phyloP scores from a whole-genome alignment of 192 early-diverging fungal species.

The Tieghemiomyces parasiticus region DNA sequence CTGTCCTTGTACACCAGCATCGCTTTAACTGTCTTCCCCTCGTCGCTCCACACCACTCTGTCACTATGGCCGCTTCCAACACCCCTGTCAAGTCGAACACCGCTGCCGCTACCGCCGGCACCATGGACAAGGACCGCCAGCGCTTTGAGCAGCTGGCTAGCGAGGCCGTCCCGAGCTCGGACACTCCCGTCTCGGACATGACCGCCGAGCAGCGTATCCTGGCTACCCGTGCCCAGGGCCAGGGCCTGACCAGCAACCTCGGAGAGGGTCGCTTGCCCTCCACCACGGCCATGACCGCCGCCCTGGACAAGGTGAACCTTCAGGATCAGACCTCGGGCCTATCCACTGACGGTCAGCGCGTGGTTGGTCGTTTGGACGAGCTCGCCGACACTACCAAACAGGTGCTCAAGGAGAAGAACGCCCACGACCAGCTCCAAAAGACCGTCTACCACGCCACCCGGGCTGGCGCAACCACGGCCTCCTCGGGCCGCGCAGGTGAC shows the following conservation, averaged over 20 bases:
- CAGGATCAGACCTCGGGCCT: slow-evolving; percentile 16
- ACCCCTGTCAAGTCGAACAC: too few species aligned
- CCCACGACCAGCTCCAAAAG: slow-evolving; percentile 30
- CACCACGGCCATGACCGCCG: background rate
- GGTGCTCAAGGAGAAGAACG: slow-evolving; percentile 26
- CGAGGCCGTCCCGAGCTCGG: background rate
- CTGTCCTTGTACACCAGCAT: too few species aligned
- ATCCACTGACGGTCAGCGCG: slow-evolving; percentile 28
- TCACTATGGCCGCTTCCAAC: too few species aligned
- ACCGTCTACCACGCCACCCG: slow-evolving; percentile 16
- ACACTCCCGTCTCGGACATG: background rate
- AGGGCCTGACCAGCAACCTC: background rate
- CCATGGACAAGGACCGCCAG: too few species aligned
- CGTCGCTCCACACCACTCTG: too few species aligned
- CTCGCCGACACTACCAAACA: slow-evolving; percentile 20
- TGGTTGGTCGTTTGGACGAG: slow-evolving; percentile 23
- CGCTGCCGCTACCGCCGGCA: too few species aligned
- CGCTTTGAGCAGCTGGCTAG: background rate
- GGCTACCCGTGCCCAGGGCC: background rate
- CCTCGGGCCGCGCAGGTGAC: background rate
- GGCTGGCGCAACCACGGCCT: background rate
- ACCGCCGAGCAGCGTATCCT: background rate
- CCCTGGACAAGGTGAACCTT: slow-evolving; percentile 5
- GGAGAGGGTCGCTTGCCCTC: background rate
- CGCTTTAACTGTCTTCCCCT: too few species aligned